Conservation (phyloP, 2,329 filamentous ascomycete species). For the Biscogniauxia sp. region DNA sequence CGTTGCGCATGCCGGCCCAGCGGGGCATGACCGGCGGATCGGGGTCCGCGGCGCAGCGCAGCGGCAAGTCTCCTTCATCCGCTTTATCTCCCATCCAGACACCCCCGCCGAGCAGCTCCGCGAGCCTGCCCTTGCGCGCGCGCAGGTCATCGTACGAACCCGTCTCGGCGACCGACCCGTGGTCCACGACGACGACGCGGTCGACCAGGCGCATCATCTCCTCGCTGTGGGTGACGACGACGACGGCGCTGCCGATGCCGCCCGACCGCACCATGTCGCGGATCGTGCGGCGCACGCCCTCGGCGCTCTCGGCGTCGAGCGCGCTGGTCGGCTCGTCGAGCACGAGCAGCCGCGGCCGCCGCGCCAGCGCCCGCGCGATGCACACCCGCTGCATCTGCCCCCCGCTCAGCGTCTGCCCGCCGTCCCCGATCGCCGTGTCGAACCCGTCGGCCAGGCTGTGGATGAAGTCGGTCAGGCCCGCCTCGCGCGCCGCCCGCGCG, state of each 20-base stretch:
- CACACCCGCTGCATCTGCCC: conserved; percentile 81
- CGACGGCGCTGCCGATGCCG: conserved; percentile 50
- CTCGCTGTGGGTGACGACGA: conserved; percentile 77
- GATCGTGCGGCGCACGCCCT: conserved; percentile 63
- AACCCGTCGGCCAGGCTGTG: conserved; percentile 68
- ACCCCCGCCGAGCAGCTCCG: conserved; percentile 37
- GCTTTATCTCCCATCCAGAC: conserved; percentile 22
- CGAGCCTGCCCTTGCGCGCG: conserved; percentile 42
- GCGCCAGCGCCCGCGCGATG: conserved; percentile 75
- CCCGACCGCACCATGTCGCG: conserved; percentile 42
- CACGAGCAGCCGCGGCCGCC: conserved; percentile 69
- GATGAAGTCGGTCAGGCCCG: conserved; percentile 76
- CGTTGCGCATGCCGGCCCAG: conserved; percentile 16
- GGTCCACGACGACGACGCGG: conserved; percentile 69
- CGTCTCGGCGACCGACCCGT: conserved; percentile 62
- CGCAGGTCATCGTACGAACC: conserved; percentile 65
- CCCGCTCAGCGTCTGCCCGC: conserved; percentile 70
- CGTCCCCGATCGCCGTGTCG: conserved; percentile 72
- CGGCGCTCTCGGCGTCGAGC: conserved; percentile 68
- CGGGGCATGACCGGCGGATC: too few relatives aligned
- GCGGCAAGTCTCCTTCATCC: background rate
- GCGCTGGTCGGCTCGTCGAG: conserved; percentile 86
- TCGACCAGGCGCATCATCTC: conserved; percentile 87
- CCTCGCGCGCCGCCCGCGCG: conserved; percentile 50
- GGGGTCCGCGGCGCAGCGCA: background rate